phyloP scores from a whole-genome alignment of 2,329 filamentous ascomycete species.

The Curvularia sp. region DNA sequence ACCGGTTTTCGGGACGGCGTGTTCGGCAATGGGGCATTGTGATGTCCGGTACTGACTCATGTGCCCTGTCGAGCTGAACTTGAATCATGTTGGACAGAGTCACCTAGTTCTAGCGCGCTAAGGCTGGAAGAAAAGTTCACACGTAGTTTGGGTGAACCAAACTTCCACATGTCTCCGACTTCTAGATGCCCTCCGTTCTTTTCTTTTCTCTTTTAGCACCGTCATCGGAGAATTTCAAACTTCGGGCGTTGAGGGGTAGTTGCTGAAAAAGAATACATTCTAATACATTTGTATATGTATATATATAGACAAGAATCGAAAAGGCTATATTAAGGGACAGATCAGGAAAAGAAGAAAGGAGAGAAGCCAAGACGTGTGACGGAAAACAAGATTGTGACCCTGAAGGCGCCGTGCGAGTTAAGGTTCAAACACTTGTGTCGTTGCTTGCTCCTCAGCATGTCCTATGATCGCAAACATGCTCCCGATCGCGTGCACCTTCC shows the following conservation, averaged over 20 bases:
- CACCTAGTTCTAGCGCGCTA: background rate
- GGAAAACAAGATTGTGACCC: background rate
- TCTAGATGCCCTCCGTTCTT: background rate
- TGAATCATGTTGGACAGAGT: conserved; percentile 1
- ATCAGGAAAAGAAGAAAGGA: background rate
- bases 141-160: background rate
- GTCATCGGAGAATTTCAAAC: background rate
- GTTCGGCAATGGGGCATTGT: background rate
- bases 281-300: background rate
- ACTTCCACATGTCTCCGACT: background rate
- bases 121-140: conserved; percentile 3
- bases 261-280: background rate
- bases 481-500: conserved; percentile 7
- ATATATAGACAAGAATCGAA: background rate
- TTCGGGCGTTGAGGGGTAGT: background rate
- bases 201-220: background rate
- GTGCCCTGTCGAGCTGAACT: conserved; percentile 7
- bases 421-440: background rate
- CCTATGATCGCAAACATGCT: background rate
- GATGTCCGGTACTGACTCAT: background rate
- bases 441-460: background rate
- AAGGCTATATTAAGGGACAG: background rate
- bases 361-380: background rate
- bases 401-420: background rate
- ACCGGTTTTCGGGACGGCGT: background rate